A percentile compares a stretch with the other conserved stretches of the same genome.
Conservation (phyloP, 2,329 filamentous ascomycete genomes). For the Metarhizium robertsii region DNA sequence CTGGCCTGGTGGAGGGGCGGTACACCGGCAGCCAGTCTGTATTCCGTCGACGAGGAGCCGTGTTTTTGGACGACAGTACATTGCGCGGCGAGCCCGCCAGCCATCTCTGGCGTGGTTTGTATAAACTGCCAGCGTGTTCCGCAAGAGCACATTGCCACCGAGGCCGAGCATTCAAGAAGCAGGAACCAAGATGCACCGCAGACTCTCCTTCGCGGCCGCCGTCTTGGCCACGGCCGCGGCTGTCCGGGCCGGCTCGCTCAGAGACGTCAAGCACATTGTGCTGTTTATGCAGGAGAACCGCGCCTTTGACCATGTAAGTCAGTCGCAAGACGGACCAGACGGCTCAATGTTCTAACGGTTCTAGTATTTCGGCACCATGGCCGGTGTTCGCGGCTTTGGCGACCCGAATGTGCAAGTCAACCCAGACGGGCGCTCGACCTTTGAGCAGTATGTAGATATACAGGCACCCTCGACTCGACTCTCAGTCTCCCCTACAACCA, state of each 20-base stretch:
- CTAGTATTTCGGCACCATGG: slow-evolving; percentile 47
- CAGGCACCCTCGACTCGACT: no score
- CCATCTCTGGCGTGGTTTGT: no score
- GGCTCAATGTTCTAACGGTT: not conserved
- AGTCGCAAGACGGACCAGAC: not conserved
- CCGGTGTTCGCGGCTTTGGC: slow-evolving; percentile 43
- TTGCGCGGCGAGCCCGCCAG: no score
- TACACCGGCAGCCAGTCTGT: no score
- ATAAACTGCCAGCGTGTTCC: no score
- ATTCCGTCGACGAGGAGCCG: no score
- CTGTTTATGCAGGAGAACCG: slow-evolving; percentile 44
- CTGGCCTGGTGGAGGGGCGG: not conserved
- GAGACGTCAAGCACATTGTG: slow-evolving; percentile 47
- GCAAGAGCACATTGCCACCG: no score
- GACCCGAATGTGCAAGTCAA: slow-evolving; percentile 25
- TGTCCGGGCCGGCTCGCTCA: slow-evolving; percentile 27
- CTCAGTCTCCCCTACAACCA: not conserved
- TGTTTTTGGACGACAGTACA: no score
- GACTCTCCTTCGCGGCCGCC: not conserved
- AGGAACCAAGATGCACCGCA: not conserved
- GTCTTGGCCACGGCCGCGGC: slow-evolving; percentile 12
- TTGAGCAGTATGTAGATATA: slow-evolving; percentile 33
- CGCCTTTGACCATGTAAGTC: slow-evolving; percentile 22
- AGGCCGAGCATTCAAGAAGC: not conserved
- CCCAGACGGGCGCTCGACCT: slow-evolving; percentile 30